Conservation (phyloP, 495 filamentous ascomycete species). For the Xylaria bambusicola region DNA sequence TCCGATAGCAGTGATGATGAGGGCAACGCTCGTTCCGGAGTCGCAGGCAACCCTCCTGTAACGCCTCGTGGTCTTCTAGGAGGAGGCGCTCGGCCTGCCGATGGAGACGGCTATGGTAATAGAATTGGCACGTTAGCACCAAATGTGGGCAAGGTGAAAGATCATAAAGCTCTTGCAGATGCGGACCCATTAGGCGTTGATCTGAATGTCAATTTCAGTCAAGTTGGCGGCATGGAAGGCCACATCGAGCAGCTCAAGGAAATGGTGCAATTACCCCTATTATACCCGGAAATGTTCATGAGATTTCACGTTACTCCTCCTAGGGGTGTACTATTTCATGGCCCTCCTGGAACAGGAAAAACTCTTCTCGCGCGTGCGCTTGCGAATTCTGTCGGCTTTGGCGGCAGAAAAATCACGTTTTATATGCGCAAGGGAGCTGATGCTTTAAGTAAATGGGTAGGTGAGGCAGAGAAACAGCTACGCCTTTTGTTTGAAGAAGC, state of each 20-base stretch:
- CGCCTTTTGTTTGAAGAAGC: conserved; percentile 94
- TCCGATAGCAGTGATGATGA: conserved; percentile 98
- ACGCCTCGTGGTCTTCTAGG: conserved; percentile 48
- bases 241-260: conserved; percentile 97
- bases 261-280: conserved; percentile 90
- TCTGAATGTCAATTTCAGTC: conserved; percentile 85
- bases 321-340: conserved; percentile 93
- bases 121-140: conserved; percentile 71
- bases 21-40: conserved; percentile 57
- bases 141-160: conserved; percentile 87
- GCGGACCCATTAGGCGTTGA: conserved; percentile 93
- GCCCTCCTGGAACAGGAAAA: conserved; percentile 96
- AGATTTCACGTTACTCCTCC: conserved; percentile 91
- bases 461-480: conserved; percentile 93
- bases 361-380: conserved; percentile 90
- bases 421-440: conserved; percentile 99
- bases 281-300: conserved; percentile 94
- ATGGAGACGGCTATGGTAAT: conserved; percentile 58
- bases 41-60: conserved; percentile 69
- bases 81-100: conserved; percentile 46
- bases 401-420: conserved; percentile 92
- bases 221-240: conserved; percentile 84
- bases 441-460: conserved; percentile 97
- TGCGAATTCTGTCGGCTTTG: conserved; percentile 72
- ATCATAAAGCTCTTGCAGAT: conserved; percentile 75